These are phyloP conservation scores for Ceratobasidium sp. DNA, from an alignment of 1,284 basidiomycete species.

Conservation along the genomic window DNA sequence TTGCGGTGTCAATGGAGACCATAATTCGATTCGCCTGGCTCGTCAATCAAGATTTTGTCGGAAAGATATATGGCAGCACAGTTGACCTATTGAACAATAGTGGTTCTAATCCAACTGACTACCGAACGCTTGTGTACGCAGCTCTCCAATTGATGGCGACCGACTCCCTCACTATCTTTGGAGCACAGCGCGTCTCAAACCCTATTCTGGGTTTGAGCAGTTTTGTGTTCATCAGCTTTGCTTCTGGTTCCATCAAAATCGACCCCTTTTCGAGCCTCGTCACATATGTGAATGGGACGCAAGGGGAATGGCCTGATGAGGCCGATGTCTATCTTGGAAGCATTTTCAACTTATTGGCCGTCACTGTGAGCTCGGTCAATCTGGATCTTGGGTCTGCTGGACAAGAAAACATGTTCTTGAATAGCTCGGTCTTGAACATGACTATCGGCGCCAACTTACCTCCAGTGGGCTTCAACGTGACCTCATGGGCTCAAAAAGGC, in stretches of 20 bases:
- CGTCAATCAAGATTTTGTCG: slow-evolving; percentile 24
- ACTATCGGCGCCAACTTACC: background rate
- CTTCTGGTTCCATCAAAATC: no score
- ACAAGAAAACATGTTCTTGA: background rate
- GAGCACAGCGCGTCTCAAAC: background rate
- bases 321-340: background rate
- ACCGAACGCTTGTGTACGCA: slow-evolving; percentile 22
- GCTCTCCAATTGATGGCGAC: slow-evolving; percentile 23
- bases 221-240: no score
- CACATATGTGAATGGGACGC: background rate
- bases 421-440: background rate
- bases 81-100: background rate
- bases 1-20: slow-evolving; percentile 26
- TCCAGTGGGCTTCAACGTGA: background rate
- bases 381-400: slow-evolving; percentile 16
- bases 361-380: slow-evolving; percentile 8
- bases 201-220: slow-evolving; percentile 2
- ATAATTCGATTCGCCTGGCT: slow-evolving; percentile 1
- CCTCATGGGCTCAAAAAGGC: background rate
- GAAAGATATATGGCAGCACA: slow-evolving; percentile 9
- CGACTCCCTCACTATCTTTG: slow-evolving; percentile 21
- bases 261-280: background rate
- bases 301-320: background rate
- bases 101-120: background rate
- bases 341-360: background rate